A percentile compares a stretch with the other conserved stretches of the same genome.
Conservation (phyloP, 306 rosid species). For the Phaseolus lunatus region DNA sequence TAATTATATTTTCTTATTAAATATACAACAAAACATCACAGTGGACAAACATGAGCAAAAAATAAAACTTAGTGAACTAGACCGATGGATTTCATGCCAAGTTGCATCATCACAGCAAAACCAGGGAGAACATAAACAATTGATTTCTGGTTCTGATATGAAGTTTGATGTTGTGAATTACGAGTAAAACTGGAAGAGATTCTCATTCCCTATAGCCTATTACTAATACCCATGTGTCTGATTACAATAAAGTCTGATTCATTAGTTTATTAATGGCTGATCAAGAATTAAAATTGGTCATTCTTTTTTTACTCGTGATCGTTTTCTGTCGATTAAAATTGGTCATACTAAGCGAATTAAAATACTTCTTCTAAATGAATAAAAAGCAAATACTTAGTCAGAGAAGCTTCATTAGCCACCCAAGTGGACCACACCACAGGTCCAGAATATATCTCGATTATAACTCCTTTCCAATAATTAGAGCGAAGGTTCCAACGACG, state of each 20-base stretch:
- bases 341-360: no score
- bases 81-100: neutral
- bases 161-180: neutral
- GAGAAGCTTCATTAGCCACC: conserved; percentile 44
- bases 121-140: neutral
- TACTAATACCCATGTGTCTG: neutral
- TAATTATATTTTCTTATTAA: conserved; percentile 6
- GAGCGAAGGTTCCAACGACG: conserved; percentile 34
- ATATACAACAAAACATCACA: neutral
- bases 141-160: conserved; percentile 8
- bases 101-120: conserved; percentile 11
- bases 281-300: neutral
- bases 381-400: conserved; percentile 27
- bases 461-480: conserved; percentile 61
- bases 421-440: conserved; percentile 53
- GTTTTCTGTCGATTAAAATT: neutral
- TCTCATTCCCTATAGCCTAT: neutral
- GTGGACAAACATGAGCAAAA: neutral
- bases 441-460: conserved; percentile 7
- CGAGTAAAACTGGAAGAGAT: neutral
- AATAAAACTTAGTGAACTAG: neutral
- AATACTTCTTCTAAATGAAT: neutral
- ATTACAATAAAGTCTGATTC: neutral
- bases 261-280: conserved; percentile 6
- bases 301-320: neutral